A percentile compares a stretch with the other conserved stretches of the same genome.
These are phyloP conservation scores for Sarocladiaceae sp. DNA, from an alignment of 2,329 filamentous ascomycete genomes.

Conservation along the genomic window DNA sequence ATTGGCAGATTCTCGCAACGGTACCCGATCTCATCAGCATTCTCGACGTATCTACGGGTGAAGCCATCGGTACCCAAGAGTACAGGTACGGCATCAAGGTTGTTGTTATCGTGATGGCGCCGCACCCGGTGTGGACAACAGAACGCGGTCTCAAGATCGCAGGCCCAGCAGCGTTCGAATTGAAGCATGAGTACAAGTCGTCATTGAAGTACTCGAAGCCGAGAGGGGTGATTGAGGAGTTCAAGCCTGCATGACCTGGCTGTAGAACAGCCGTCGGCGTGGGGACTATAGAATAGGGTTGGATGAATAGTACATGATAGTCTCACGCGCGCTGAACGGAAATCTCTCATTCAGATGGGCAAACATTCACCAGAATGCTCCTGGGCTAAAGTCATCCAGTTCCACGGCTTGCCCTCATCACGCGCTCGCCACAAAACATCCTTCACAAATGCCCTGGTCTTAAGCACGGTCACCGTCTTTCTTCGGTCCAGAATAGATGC, in stretches of 20 bases:
- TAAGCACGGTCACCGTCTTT: background rate
- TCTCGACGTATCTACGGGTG: conserved; percentile 50
- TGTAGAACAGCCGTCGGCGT: background rate
- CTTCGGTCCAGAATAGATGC: background rate
- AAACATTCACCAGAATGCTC: background rate
- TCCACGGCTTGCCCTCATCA: background rate
- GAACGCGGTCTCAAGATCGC: conserved; percentile 42
- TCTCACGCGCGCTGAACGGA: too few species aligned
- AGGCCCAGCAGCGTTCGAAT: conserved; percentile 41
- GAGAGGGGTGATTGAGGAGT: conserved; percentile 48
- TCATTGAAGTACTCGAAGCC: conserved; percentile 43
- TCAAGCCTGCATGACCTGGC: background rate
- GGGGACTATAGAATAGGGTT: background rate
- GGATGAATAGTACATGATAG: too few species aligned
- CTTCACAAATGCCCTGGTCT: background rate
- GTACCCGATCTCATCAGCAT: conserved; percentile 52
- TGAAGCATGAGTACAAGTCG: conserved; percentile 40
- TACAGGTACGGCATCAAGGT: conserved; percentile 48
- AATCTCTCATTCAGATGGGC: background rate
- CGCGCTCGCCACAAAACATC: background rate
- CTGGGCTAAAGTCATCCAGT: background rate
- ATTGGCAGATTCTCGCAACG: conserved; percentile 40
- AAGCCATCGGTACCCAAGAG: conserved; percentile 50
- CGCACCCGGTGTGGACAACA: conserved; percentile 38
- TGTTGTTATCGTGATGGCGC: conserved; percentile 39